phyloP scores from a whole-genome alignment of 352 stramenopile genomes.

The Phytophthora ramorum region DNA sequence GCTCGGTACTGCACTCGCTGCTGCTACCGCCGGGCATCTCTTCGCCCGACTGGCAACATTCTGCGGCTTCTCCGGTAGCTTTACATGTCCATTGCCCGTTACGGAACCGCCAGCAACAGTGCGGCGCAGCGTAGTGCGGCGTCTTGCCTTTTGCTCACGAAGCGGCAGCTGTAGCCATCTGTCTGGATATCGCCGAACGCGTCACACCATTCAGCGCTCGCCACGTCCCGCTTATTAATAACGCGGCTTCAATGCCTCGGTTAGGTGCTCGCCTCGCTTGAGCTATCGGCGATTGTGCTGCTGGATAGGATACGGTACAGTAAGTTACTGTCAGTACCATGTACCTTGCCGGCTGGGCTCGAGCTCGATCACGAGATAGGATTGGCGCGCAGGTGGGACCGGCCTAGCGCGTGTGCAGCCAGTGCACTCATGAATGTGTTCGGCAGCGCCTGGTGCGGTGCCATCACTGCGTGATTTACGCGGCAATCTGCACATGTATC shows the following conservation, averaged over 20 bases:
- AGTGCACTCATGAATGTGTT: slow-evolving; percentile 6
- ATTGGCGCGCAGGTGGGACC: slow-evolving; percentile 25
- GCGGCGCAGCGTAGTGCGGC: background rate
- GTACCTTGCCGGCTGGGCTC: background rate
- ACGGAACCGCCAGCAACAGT: slow-evolving; percentile 4
- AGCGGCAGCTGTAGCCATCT: background rate
- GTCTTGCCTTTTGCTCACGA: slow-evolving; percentile 1
- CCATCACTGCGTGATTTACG: no score
- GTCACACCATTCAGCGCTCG: slow-evolving; percentile 19
- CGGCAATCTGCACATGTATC: slow-evolving; percentile 2
- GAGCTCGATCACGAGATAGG: slow-evolving; percentile 16
- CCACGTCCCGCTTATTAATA: slow-evolving; percentile 3
- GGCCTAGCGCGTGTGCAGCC: slow-evolving; percentile 14
- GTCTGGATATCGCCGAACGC: background rate
- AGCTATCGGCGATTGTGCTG: background rate
- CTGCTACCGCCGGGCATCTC: slow-evolving; percentile 16
- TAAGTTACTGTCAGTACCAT: no score
- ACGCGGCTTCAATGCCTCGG: slow-evolving; percentile 10
- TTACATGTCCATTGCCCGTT: slow-evolving; percentile 7
- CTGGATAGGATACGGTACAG: no score
- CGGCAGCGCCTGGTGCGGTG: slow-evolving; percentile 11
- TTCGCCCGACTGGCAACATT: background rate
- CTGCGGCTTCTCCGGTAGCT: background rate
- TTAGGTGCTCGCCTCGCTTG: background rate
- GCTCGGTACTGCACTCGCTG: slow-evolving; percentile 26